Evolutionary conservation across 139 green algal genomes (phyloP), one percentile per base, ranked within the genome.

Genomic region (Chlamydomonas asymmetrica): DNA sequence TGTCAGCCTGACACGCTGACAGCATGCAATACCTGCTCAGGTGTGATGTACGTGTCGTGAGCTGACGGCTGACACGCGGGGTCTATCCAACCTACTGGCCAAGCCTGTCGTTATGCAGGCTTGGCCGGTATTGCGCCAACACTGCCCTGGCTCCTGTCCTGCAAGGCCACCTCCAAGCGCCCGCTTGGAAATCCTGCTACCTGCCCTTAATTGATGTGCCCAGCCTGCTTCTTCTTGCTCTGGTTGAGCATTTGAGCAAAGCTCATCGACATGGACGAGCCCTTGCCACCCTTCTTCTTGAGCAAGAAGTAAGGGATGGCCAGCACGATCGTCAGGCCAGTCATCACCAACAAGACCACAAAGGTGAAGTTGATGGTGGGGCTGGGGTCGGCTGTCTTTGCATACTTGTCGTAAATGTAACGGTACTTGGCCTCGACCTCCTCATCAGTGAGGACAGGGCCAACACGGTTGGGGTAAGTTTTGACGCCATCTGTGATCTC

Each of bases 221-320:
- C 87, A 25, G 81, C 84, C 48, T 75, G 71, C 75, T 89, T 89
- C 80, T 89, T 89, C 59, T 85, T 85, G 71, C 84, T 89, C 31
- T 85, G 74, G 56, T 81, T 79, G 20, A 89, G 77, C 67, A 90
- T 84, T 41, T 85, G 73, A 0, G 85, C 74, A 60, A 90, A 90
- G 71, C 73, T 85, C 2, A 74, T 82, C 13, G 69, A 78, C 27
- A 87, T 74, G 20, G 75, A 81, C 3, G 10, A 32, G 18, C 54
- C 64, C 56, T 71, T 76, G 3, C 2, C 61, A 35, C 73, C 76
- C 63, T 71, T 76, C 67, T 84, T 83, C 39, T 72, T 40, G 1
- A 87, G 76, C 48, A 91, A 38, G 48, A 91, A 80, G 77, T 91
- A 91, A 0, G 85, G 85, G 27, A 91, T 91, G 5, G 82, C 85